Base-by-base conservation (phyloP, 2,329 filamentous ascomycete species). In the Sarocladiaceae sp. region DNA sequence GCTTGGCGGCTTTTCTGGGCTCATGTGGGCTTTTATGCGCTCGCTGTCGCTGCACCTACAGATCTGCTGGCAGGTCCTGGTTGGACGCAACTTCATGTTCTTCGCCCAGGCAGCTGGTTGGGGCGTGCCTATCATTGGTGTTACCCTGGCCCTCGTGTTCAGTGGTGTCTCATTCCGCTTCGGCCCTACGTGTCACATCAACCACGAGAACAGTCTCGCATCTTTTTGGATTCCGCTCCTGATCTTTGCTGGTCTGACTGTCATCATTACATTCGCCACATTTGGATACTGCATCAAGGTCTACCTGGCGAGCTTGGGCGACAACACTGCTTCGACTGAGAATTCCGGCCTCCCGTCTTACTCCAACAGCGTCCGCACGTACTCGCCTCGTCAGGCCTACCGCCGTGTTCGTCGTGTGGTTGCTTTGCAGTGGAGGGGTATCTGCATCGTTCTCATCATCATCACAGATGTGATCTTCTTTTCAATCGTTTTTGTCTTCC, bases 151-250 rank as follows among this genome's bases (percentile, higher is more conserved):
- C 48, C 80, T 97, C 57, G 79, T 89, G 37, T 77, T 96, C 56
- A 97, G 92, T 49, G 94, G 94, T 18, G 90, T 97, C 3, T 97
- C 92, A 1, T 97, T 93, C 71, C 86, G 94, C 49, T 97, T 97
- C 63, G 94, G 94, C 50, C 79, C 81, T 46, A 88, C 91, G 25
- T 99, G 94, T 69, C 93, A 97, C 67, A 92, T 97, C 74, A 97
- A 97, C 73, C 90, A 96, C 68, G 72, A 82, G 52, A 82, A 96
- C 67, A 92, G 90, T 55, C 74, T 96, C 66, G 82, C 84, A 28
- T 88, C 87, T 64, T 90, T 96, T 63, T 97, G 93, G 93, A 90
- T 92, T 15, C 95, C 94, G 1, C 70, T 97, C 25, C 76, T 96
- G 58, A 81, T 86, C 4, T 87, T 97, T 62, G 82, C 90, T 29